These are phyloP conservation scores for Pistacia atlantica DNA, from an alignment of 345 rosid species.

Conservation along the genomic window DNA sequence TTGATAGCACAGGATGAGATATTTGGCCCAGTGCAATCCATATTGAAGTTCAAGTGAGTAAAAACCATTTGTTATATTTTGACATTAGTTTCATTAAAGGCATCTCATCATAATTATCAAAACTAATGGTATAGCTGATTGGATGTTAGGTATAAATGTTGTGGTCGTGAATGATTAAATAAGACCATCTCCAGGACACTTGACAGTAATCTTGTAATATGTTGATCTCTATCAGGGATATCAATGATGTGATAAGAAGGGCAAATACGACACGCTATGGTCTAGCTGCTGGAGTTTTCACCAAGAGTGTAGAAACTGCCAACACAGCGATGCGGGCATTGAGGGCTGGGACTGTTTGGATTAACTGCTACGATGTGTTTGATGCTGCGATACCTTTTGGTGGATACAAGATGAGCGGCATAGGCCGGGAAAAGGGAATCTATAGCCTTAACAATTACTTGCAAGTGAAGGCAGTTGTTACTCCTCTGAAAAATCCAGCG, in stretches of 20 bases:
- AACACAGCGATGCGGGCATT: slow-evolving; percentile 74
- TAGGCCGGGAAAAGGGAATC: slow-evolving; percentile 91
- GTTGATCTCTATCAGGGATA: slow-evolving; percentile 46
- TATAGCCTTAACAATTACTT: slow-evolving; percentile 85
- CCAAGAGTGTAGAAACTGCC: slow-evolving; percentile 65
- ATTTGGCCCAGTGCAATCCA: slow-evolving; percentile 96
- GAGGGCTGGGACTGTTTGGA: slow-evolving; percentile 84
- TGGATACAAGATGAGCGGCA: slow-evolving; percentile 97
- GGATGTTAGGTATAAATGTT: no score
- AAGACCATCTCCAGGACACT: no score
- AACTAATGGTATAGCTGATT: no score
- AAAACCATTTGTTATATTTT: not conserved
- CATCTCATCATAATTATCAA: no score
- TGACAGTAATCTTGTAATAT: no score
- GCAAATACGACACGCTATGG: slow-evolving; percentile 73
- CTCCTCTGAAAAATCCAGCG: slow-evolving; percentile 73
- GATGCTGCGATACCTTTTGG: slow-evolving; percentile 97
- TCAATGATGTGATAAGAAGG: slow-evolving; percentile 69
- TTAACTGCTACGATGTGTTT: slow-evolving; percentile 85
- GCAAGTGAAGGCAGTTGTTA: slow-evolving; percentile 95
- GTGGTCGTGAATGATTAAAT: no score
- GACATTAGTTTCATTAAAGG: no score
- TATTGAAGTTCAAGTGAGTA: slow-evolving; percentile 87
- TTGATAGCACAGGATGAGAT: slow-evolving; percentile 92
- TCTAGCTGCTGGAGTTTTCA: slow-evolving; percentile 92